Evolutionary conservation across 2,329 filamentous ascomycete genomes (phyloP), one percentile per base, ranked within the genome.

Genomic region (Sclerotinia minor): DNA sequence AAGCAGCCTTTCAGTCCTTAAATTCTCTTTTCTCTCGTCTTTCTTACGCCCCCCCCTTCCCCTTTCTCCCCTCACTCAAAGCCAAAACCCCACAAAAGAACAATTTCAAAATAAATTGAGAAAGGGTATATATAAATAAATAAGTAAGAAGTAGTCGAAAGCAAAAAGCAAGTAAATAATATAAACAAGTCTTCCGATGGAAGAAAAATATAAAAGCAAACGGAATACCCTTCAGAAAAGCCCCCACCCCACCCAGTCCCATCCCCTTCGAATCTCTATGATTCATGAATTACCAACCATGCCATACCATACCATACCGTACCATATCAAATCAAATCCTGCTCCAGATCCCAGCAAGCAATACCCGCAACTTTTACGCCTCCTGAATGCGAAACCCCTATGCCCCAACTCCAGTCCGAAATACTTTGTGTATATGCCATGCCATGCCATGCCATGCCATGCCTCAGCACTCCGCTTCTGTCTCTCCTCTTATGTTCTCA

Each of bases 241-340:
- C 44, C 44, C 26, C 8, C 35, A 35, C 44, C 26, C 8, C 35
- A 35, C 35, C 35, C 7, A 9, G 3, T 26, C 21, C 52, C 53
- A 29, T 38, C 24, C 41, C 57, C 17, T 45, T 21, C n/a, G 19
- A 63, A 63, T 26, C n/a, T 50, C 59, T 63, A 63, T 41, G 21
- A 63, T 49, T n/a, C 44, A 35, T 60, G 11, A 47, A 47, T 64
- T 32, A 29, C 61, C 47, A n/a, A 44, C 11, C 38, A 44, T 54
- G 57, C 61, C 41, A 45, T 59, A 38, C 49, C 57, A 53, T 53
- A 29, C 61, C 41, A 29, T 59, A 38, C 35, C 57, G 26, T 53
- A 29, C 35, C 47, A 38, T 54, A 26, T 41, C 54, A 24, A 24
- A 57, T 64, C 29, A 29, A 29, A 29, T 29, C n/a, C 60, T 32